These are phyloP conservation scores for Excoecaria agallocha DNA, from an alignment of 345 rosid species.

Conservation along the genomic window DNA sequence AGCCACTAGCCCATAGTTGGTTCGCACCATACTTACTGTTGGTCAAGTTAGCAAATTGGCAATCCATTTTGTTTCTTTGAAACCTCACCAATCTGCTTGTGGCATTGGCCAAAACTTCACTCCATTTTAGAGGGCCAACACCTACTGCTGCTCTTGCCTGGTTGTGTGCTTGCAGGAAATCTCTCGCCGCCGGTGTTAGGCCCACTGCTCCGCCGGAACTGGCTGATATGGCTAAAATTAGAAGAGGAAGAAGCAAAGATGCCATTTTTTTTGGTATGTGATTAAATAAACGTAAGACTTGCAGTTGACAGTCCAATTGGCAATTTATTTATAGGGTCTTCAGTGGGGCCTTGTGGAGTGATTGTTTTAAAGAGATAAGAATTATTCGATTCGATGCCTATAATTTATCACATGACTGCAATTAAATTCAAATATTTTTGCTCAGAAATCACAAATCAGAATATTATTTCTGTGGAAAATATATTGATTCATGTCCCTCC, in stretches of 20 bases:
- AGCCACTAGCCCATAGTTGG: slow-evolving; percentile 61
- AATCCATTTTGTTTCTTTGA: slow-evolving; percentile 63
- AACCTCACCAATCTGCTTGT: slow-evolving; percentile 46
- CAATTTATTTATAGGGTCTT: slow-evolving; percentile 3
- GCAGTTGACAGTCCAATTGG: not conserved
- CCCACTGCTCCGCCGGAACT: slow-evolving; percentile 4
- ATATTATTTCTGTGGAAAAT: too few species aligned
- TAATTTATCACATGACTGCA: too few species aligned
- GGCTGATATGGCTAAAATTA: slow-evolving; percentile 19
- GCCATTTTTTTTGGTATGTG: slow-evolving; percentile 31
- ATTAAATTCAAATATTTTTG: too few species aligned
- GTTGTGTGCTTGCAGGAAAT: slow-evolving; percentile 67
- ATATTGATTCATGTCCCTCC: not conserved
- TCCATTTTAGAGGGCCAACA: slow-evolving; percentile 67
- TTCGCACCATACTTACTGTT: slow-evolving; percentile 61
- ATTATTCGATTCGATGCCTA: not conserved
- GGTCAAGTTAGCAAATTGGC: slow-evolving; percentile 64
- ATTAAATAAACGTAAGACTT: not conserved
- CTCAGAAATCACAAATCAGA: too few species aligned
- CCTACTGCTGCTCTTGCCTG: slow-evolving; percentile 67
- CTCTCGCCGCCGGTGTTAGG: slow-evolving; percentile 37
- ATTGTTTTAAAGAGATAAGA: not conserved
- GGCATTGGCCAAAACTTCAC: slow-evolving; percentile 48
- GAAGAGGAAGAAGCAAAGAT: slow-evolving; percentile 32
- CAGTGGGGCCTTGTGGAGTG: not conserved